These are phyloP conservation scores for Phytopythium vexans DNA, from an alignment of 352 stramenopile species.

Conservation along the genomic window DNA sequence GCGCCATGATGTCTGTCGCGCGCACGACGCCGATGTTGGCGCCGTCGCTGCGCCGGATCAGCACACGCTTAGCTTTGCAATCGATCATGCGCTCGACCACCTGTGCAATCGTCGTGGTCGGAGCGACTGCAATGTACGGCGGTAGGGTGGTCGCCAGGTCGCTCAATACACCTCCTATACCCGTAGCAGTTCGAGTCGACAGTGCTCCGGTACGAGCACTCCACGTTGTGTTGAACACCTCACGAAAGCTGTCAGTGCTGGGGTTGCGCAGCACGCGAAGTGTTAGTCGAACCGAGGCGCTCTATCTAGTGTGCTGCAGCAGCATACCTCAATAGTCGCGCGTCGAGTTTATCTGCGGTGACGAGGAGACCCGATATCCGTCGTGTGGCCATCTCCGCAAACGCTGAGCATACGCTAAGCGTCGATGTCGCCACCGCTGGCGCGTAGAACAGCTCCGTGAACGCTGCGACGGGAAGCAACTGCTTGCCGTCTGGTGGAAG, in stretches of 20 bases:
- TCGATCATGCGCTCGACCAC: conserved; percentile 45
- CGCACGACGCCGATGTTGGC: conserved; percentile 34
- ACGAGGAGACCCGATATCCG: conserved; percentile 28
- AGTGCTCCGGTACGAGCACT: no score
- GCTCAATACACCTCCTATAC: no score
- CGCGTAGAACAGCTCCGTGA: conserved; percentile 45
- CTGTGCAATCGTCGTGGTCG: conserved; percentile 34
- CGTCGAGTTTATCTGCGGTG: conserved; percentile 7
- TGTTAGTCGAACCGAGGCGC: no score
- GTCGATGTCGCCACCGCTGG: conserved; percentile 15
- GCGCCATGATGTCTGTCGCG: conserved; percentile 41
- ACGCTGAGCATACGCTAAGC: conserved; percentile 22
- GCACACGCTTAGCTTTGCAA: conserved; percentile 24
- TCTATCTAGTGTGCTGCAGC: background rate
- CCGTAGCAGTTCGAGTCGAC: no score
- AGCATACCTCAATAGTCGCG: conserved; percentile 19
- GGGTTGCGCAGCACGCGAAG: no score
- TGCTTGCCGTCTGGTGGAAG: conserved; percentile 2
- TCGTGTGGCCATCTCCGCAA: conserved; percentile 29
- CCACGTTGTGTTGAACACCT: no score
- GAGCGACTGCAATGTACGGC: background rate
- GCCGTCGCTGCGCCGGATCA: conserved; percentile 23
- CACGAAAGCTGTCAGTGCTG: no score
- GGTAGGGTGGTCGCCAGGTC: background rate
- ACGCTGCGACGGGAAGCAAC: conserved; percentile 24